Evolutionary conservation across 2,329 filamentous ascomycete species (phyloP), one percentile per base, ranked within the genome.

Genomic region (Colletotrichum liaoningense): DNA sequence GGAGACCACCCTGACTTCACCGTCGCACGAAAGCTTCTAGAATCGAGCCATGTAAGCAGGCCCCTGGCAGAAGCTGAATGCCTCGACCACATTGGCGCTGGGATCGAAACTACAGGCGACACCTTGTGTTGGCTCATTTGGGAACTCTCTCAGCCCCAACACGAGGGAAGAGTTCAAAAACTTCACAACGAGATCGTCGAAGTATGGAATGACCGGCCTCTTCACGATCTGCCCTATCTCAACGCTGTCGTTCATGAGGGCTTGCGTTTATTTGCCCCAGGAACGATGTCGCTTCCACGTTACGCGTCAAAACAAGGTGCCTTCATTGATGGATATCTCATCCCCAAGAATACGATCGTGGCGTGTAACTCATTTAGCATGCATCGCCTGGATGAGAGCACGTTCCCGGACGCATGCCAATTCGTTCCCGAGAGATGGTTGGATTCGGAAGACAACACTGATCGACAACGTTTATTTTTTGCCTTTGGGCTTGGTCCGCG

Each of bases 361-460:
- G 71, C 73, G 5, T 76, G 74, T 74, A 71, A 69, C 1, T 64
- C 76, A 0, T 76, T 72, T 58, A 64, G 76, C 59, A 72, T 69
- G 19, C 69, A 74, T 28, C 42, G 60, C 60, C 67, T 72, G 8
- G 72, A 77, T 58, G 64, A 74, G 33, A 33, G 28, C 4, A 30
- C 76, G 14, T 77, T 75, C 56, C 73, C 73, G 2, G 66, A 74
- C 8, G 72, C 75, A 8, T 33, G 63, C 28, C 52, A 35, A 52
- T 78, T 77, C 70, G 35, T 30, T 14, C 76, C 77, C 7, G 75
- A 77, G 56, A 62, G 77, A 22, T 77, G 76, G 77, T 49, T 77
- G 16, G 69, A 69, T 22, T 73, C 64, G 9, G 58, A 72, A 24
- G 66, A 58, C 46, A 26, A 49, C 38, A 63, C n/a, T 38, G 38